Conservation (phyloP, 192 early-diverging fungal genomes). For the Phycomyces nitens region DNA sequence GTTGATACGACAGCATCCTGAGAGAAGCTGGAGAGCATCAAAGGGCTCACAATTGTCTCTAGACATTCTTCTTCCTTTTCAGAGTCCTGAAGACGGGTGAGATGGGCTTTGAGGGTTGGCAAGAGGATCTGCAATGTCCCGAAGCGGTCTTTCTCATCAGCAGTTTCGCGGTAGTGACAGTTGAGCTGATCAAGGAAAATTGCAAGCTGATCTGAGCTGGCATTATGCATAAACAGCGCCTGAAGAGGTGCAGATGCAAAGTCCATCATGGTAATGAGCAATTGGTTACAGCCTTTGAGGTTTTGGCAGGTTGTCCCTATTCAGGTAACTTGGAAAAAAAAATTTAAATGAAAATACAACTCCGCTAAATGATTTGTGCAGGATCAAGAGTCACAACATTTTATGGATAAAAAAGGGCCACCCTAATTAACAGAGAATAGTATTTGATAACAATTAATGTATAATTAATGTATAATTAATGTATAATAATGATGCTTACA, state of each 20-base stretch:
- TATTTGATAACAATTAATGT: too few species aligned
- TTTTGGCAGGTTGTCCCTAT: background rate
- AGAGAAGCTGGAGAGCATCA: constrained; percentile 23
- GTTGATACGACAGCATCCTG: constrained; percentile 31
- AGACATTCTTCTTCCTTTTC: constrained; percentile 17
- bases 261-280: constrained; percentile 9
- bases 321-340: too few species aligned
- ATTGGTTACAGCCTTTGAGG: background rate
- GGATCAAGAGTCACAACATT: too few species aligned
- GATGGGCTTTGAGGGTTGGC: constrained; percentile 24
- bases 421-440: too few species aligned
- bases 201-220: constrained; percentile 10
- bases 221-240: constrained; percentile 17
- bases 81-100: constrained; percentile 6
- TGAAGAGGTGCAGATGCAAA: constrained; percentile 27
- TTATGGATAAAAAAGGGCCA: too few species aligned
- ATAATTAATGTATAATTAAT: too few species aligned
- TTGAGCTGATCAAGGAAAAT: constrained; percentile 15
- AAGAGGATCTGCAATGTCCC: constrained; percentile 31
- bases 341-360: too few species aligned
- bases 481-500: too few species aligned
- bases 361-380: too few species aligned
- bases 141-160: constrained; percentile 29
- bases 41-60: constrained; percentile 12
- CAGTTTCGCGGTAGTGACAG: constrained; percentile 6